A percentile compares a stretch with the other conserved stretches of the same genome.
Evolutionary conservation across 495 filamentous ascomycete genomes (phyloP).

Genomic region (Podospora pseudoanserina): DNA sequence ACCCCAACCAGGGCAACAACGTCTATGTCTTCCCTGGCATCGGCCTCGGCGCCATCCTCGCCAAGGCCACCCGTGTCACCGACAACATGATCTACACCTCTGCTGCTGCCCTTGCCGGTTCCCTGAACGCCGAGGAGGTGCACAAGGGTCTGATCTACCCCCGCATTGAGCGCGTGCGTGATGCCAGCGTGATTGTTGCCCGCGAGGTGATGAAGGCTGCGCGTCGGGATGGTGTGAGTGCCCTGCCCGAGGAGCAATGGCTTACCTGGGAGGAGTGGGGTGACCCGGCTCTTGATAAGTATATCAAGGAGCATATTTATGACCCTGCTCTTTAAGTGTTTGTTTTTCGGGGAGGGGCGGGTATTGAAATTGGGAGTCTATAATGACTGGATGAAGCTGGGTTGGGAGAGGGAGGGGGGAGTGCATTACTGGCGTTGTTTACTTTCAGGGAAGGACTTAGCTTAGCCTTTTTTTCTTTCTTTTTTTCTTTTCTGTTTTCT

Average conservation of each 20-base stretch:
- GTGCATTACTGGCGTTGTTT: background rate
- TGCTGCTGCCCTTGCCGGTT: conserved; percentile 72
- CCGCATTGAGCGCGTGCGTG: conserved; percentile 84
- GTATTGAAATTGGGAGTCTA: background rate
- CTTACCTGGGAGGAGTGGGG: conserved; percentile 81
- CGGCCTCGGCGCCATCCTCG: conserved; percentile 89
- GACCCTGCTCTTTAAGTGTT: conserved; percentile 50
- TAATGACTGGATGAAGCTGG: background rate
- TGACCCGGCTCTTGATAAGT: conserved; percentile 71
- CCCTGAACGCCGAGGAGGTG: conserved; percentile 75
- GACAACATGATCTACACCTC: conserved; percentile 96
- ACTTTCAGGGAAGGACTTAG: background rate
- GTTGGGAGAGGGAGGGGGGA: background rate
- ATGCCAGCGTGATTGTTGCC: conserved; percentile 83
- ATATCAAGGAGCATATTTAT: conserved; percentile 79
- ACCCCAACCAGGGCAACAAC: conserved; percentile 89
- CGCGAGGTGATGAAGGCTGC: conserved; percentile 91
- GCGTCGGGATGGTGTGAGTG: conserved; percentile 54
- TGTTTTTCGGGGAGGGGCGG: background rate
- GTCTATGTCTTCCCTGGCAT: conserved; percentile 97
- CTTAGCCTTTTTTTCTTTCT: background rate
- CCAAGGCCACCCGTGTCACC: conserved; percentile 82
- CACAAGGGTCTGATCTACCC: conserved; percentile 85
- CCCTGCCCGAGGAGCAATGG: conserved; percentile 62
- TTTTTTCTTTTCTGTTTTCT: background rate